Percentiles rank a stretch among this genome's conserved stretches.
Conservation (phyloP, 345 rosid species). For the Pseudoturritis turrita region DNA sequence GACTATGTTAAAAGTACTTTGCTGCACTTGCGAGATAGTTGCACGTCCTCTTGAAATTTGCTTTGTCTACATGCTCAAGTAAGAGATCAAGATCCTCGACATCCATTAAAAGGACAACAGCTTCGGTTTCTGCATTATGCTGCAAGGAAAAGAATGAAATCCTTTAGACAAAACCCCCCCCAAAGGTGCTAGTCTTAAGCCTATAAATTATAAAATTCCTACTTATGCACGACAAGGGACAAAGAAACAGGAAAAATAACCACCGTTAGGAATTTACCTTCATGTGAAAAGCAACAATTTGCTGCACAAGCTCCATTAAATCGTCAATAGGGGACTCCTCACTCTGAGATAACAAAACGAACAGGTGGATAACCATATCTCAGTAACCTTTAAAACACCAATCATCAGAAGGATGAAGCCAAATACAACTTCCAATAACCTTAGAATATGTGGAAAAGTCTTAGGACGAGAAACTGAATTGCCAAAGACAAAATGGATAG, state of each 20-base stretch:
- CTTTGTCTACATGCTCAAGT: slow-evolving; percentile 67
- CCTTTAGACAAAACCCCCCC: neutral
- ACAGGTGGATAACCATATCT: neutral
- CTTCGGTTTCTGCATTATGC: slow-evolving; percentile 99
- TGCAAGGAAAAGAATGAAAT: slow-evolving; percentile 29
- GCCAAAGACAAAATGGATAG: neutral
- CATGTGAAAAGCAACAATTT: too few species aligned
- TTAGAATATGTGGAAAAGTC: neutral
- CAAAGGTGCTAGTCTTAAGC: neutral
- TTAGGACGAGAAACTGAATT: neutral
- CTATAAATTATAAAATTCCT: neutral
- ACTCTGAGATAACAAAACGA: slow-evolving; percentile 35
- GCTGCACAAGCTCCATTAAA: slow-evolving; percentile 80
- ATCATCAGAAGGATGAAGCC: neutral
- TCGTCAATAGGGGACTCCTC: slow-evolving; percentile 60
- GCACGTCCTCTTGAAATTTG: slow-evolving; percentile 94
- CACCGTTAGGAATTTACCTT: slow-evolving; percentile 38
- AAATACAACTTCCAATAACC: neutral
- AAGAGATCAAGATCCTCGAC: too few species aligned
- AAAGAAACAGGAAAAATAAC: neutral
- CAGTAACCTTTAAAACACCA: slow-evolving; percentile 13
- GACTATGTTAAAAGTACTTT: slow-evolving; percentile 37
- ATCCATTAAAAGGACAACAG: slow-evolving; percentile 96
- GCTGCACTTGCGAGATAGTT: slow-evolving; percentile 84
- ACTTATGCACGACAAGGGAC: neutral